Conservation (phyloP, 768 basidiomycete species). For the Trametopsis cervina region DNA sequence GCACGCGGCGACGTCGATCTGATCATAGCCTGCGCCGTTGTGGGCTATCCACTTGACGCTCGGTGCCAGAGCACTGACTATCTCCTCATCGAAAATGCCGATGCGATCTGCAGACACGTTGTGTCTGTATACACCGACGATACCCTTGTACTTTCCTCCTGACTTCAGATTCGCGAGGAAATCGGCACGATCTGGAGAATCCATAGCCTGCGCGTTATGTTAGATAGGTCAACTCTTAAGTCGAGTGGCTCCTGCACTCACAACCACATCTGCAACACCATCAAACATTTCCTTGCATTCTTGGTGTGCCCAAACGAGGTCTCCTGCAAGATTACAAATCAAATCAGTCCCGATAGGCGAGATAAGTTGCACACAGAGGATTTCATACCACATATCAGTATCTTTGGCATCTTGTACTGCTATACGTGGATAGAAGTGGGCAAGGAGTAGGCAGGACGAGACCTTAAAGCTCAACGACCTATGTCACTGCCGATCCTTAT, state of each 20-base stretch:
- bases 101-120: conserved; percentile 57
- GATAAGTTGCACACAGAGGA: conserved; percentile 20
- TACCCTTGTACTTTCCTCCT: conserved; percentile 66
- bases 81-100: conserved; percentile 75
- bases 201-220: conserved; percentile 13
- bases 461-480: too few species aligned
- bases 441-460: too few species aligned
- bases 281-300: conserved; percentile 60
- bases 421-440: too few species aligned
- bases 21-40: conserved; percentile 90
- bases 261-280: conserved; percentile 66
- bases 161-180: conserved; percentile 59
- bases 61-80: conserved; percentile 60
- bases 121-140: conserved; percentile 73
- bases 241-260: too few species aligned
- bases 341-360: too few species aligned
- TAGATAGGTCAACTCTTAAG: too few species aligned
- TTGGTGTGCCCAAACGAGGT: conserved; percentile 76
- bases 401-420: conserved; percentile 10
- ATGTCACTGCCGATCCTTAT: too few species aligned
- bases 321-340: conserved; percentile 33
- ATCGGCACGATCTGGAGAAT: conserved; percentile 39
- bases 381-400: conserved; percentile 14
- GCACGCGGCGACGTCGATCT: conserved; percentile 70
- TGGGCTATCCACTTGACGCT: conserved; percentile 82